A percentile compares a stretch with the other conserved stretches of the same genome.
phyloP scores from a whole-genome alignment of 768 basidiomycete species.

The Kwoniella heveanensis region DNA sequence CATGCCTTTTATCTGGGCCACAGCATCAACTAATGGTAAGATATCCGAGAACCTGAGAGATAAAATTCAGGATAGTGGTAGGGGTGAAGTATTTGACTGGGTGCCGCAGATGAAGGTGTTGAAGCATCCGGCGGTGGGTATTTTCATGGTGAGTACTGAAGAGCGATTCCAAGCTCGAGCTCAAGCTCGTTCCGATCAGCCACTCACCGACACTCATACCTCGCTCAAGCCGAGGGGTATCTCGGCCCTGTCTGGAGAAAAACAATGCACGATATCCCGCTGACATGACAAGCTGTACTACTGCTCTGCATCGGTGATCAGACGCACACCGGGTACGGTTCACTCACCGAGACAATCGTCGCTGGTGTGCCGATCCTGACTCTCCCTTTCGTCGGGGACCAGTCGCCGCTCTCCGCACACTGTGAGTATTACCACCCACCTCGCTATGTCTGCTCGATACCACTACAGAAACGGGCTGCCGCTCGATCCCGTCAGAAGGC shows the following conservation, averaged over 20 bases:
- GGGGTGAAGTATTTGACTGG: conserved; percentile 25
- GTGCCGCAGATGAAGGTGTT: conserved; percentile 26
- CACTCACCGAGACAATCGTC: conserved; percentile 24
- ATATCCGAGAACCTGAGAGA: conserved; percentile 6
- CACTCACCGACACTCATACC: too few species aligned
- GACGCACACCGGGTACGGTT: conserved; percentile 23
- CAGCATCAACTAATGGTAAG: conserved; percentile 7
- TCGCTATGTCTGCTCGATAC: conserved; percentile 2
- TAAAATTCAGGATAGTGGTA: conserved; percentile 14
- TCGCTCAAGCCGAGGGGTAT: too few species aligned
- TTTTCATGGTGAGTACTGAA: conserved; percentile 20
- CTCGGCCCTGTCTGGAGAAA: too few species aligned
- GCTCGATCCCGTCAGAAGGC: too few species aligned
- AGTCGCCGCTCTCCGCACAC: conserved; percentile 18
- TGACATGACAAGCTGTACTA: too few species aligned
- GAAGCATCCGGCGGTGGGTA: conserved; percentile 18
- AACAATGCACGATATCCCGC: too few species aligned
- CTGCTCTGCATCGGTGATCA: neutral
- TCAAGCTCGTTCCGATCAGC: too few species aligned
- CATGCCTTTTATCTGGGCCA: conserved; percentile 25
- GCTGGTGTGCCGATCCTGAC: conserved; percentile 23
- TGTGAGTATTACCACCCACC: neutral
- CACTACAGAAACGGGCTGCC: too few species aligned
- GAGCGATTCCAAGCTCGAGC: too few species aligned
- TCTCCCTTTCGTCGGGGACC: conserved; percentile 21